A percentile compares a stretch with the other conserved stretches of the same genome.
Conservation (phyloP, 2,329 filamentous ascomycete species). For the Pseudovirgaria hyperparasitica region DNA sequence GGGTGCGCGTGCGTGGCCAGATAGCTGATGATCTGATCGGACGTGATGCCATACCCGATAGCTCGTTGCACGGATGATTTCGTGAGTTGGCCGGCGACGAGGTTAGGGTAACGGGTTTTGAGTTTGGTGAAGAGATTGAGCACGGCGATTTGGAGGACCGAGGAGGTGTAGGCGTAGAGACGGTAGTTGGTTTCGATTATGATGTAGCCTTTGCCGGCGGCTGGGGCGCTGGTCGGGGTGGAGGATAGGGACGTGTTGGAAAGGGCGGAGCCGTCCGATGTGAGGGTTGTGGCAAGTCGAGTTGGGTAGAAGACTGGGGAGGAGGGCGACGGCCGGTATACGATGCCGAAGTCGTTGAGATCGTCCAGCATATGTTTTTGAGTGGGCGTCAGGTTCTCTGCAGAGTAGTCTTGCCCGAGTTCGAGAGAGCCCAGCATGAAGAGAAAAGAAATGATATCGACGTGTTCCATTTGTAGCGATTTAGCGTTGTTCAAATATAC, state of each 20-base stretch:
- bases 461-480: slow-evolving; percentile 70
- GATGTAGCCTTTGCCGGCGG: slow-evolving; percentile 59
- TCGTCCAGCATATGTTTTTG: slow-evolving; percentile 84
- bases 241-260: slow-evolving; percentile 58
- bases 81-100: slow-evolving; percentile 83
- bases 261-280: slow-evolving; percentile 59
- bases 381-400: slow-evolving; percentile 64
- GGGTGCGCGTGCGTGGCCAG: slow-evolving; percentile 87
- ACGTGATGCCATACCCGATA: slow-evolving; percentile 81
- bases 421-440: slow-evolving; percentile 92
- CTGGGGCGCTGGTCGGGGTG: slow-evolving; percentile 37
- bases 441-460: slow-evolving; percentile 90
- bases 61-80: slow-evolving; percentile 79
- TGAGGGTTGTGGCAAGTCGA: slow-evolving; percentile 84
- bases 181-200: slow-evolving; percentile 98
- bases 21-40: slow-evolving; percentile 90
- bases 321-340: slow-evolving; percentile 47
- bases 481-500: slow-evolving; percentile 86
- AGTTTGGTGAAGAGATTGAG: slow-evolving; percentile 81
- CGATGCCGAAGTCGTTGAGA: slow-evolving; percentile 81
- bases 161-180: slow-evolving; percentile 91
- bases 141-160: slow-evolving; percentile 86
- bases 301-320: slow-evolving; percentile 67
- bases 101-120: slow-evolving; percentile 82
- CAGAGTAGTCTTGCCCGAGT: slow-evolving; percentile 83